Evolutionary conservation across 148 eudicot species (phyloP).

Genomic region (Arctostaphylos glauca): DNA sequence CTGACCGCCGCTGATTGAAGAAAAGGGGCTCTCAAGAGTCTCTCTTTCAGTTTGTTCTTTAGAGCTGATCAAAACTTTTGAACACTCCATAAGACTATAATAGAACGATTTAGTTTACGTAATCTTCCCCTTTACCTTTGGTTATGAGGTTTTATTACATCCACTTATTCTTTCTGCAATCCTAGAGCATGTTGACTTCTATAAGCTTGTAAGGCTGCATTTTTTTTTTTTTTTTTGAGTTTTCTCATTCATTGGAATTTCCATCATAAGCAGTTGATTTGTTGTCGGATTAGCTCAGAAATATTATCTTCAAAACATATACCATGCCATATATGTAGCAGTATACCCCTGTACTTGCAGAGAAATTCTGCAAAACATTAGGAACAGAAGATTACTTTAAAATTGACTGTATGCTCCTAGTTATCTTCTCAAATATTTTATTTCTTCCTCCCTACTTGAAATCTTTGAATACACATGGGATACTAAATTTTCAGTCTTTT

Average conservation of each 20-base stretch:
- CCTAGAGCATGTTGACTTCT: neutral
- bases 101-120: neutral
- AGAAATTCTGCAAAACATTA: neutral
- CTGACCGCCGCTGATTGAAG: neutral
- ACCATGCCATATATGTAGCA: neutral
- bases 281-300: neutral
- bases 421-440: neutral
- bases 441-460: neutral
- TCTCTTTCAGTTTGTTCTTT: neutral
- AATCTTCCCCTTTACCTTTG: neutral
- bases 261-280: neutral
- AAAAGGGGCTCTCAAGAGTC: neutral
- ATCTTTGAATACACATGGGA: neutral
- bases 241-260: neutral
- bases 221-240: no score
- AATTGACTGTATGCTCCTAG: neutral
- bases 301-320: no score
- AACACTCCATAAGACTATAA: neutral
- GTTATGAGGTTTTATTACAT: neutral
- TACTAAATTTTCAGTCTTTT: neutral
- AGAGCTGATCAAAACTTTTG: conserved; percentile 5
- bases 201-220: neutral
- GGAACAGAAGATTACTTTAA: neutral
- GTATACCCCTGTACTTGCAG: neutral
- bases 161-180: no score